Conservation (phyloP, 371 early-diverging fungal genomes). For the Rhizopus sp. region DNA sequence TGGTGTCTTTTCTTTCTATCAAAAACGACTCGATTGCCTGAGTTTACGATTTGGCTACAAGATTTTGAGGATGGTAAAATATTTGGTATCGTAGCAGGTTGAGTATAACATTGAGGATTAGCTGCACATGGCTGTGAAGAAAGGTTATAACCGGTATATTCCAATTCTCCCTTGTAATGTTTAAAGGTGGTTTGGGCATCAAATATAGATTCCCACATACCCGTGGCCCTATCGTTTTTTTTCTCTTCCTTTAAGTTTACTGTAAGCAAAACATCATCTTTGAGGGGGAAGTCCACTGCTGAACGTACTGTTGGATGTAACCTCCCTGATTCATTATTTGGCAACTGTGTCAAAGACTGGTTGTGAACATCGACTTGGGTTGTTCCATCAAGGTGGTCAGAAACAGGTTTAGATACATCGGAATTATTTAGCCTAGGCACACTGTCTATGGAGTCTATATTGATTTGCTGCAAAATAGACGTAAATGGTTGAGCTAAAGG, state of each 20-base stretch:
- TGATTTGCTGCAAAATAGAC: neutral
- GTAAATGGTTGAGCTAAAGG: neutral
- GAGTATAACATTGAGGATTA: neutral
- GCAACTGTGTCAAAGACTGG: no score
- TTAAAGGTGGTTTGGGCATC: slow-evolving; percentile 24
- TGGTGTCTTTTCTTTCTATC: slow-evolving; percentile 1
- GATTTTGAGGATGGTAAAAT: slow-evolving; percentile 6
- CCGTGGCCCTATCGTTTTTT: no score
- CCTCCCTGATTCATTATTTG: no score
- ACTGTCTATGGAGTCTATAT: neutral
- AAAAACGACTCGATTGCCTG: neutral
- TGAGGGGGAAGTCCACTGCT: no score
- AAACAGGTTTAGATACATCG: neutral
- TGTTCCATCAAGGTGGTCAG: no score
- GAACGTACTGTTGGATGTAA: no score
- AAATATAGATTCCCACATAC: slow-evolving; percentile 20
- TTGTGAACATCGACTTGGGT: no score
- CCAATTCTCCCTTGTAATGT: slow-evolving; percentile 16
- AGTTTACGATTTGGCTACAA: neutral
- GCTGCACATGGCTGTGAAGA: slow-evolving; percentile 10
- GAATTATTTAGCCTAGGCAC: neutral
- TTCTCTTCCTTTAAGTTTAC: neutral
- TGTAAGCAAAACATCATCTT: neutral
- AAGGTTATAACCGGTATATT: slow-evolving; percentile 15
- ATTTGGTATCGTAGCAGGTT: slow-evolving; percentile 13